Conservation (phyloP, 139 green algal species). For the Gonium pectorale region DNA sequence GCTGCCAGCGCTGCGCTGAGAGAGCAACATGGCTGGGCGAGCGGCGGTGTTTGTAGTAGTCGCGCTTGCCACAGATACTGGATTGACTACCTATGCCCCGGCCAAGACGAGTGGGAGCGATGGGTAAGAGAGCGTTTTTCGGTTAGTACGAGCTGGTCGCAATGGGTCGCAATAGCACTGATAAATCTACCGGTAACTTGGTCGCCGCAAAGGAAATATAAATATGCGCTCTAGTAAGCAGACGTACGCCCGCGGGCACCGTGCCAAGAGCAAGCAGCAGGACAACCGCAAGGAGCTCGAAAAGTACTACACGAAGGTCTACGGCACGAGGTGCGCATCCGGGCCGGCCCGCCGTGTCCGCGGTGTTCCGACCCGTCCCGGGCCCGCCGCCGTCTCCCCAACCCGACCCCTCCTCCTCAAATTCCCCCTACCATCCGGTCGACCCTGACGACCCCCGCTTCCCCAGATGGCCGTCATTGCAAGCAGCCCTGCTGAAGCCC, state of each 20-base stretch:
- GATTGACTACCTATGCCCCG: too few species aligned
- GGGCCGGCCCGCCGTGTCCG: too few species aligned
- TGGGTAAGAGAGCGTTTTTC: too few species aligned
- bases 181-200: too few species aligned
- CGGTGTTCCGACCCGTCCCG: not conserved
- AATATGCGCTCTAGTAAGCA: conserved; percentile 29
- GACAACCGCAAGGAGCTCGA: conserved; percentile 50
- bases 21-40: too few species aligned
- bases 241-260: conserved; percentile 8
- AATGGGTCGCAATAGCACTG: too few species aligned
- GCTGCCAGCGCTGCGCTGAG: too few species aligned
- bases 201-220: not conserved
- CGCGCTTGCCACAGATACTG: too few species aligned
- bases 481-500: conserved; percentile 45
- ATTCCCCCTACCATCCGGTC: not conserved
- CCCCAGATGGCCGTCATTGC: conserved; percentile 23
- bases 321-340: conserved; percentile 15
- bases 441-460: not conserved
- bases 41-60: too few species aligned
- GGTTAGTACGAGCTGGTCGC: too few species aligned
- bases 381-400: not conserved
- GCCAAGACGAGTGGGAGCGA: too few species aligned
- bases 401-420: not conserved
- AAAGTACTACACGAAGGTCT: conserved; percentile 17
- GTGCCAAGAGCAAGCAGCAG: conserved; percentile 6